Evolutionary conservation across 1,284 basidiomycete species (phyloP).

Genomic region (Phellinidium pouzarii): DNA sequence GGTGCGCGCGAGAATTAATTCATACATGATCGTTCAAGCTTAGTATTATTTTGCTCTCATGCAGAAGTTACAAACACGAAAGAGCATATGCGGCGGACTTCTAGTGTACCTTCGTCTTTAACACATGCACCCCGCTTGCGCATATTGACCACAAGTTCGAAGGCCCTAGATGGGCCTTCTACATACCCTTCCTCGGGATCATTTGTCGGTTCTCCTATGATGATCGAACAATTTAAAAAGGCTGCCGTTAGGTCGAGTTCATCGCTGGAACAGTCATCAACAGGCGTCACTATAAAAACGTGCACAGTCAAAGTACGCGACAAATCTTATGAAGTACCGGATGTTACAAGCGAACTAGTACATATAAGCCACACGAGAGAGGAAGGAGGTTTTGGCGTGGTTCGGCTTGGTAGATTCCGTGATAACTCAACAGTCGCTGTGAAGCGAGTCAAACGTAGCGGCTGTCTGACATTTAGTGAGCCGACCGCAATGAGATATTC

Average conservation of each 20-base stretch:
- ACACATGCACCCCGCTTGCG: neutral
- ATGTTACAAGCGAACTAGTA: neutral
- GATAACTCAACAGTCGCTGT: constrained; percentile 2
- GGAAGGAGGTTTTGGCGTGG: constrained; percentile 10
- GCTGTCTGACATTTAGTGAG: neutral
- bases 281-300: neutral
- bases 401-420: neutral
- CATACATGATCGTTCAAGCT: too few relatives aligned
- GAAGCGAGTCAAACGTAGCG: constrained; percentile 1
- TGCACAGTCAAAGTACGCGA: neutral
- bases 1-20: too few relatives aligned
- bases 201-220: neutral
- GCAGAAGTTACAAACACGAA: neutral
- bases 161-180: neutral
- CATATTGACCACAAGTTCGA: neutral
- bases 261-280: neutral
- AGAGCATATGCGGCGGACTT: neutral
- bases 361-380: neutral
- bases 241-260: too few relatives aligned
- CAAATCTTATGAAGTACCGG: neutral
- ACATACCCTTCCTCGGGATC: neutral
- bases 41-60: neutral
- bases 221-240: too few relatives aligned
- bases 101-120: neutral
- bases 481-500: neutral